These are phyloP conservation scores for Tulasnella sp. DNA, from an alignment of 768 basidiomycete genomes.

Conservation along the genomic window DNA sequence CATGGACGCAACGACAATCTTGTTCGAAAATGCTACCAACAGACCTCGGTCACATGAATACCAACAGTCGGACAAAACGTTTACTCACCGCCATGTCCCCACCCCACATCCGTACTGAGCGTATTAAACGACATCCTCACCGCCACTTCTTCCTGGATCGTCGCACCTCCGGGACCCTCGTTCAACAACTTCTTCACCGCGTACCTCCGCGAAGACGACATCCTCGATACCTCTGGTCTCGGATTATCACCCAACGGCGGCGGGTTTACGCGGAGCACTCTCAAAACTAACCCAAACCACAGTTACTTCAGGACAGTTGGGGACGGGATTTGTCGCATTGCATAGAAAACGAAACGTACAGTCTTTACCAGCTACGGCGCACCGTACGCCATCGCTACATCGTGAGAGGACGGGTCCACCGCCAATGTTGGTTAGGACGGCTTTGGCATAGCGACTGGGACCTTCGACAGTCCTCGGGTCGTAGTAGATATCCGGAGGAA, in stretches of 20 bases:
- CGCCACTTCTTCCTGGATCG: slow-evolving; percentile 10
- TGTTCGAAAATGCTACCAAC: slow-evolving; percentile 14
- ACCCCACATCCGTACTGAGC: slow-evolving; percentile 15
- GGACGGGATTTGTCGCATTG: background rate
- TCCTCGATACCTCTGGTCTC: too few species aligned
- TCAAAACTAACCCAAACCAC: too few species aligned
- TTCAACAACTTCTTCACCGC: background rate
- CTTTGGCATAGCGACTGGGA: slow-evolving; percentile 15
- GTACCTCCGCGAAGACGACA: background rate
- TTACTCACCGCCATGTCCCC: slow-evolving; percentile 13
- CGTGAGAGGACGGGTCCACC: background rate
- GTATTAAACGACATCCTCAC: background rate
- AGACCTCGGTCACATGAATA: background rate
- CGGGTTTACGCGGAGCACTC: too few species aligned
- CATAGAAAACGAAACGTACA: background rate
- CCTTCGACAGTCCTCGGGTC: slow-evolving; percentile 14
- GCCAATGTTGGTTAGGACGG: background rate
- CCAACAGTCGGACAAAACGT: background rate
- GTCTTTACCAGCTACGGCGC: slow-evolving; percentile 16
- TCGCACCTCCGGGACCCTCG: slow-evolving; percentile 10
- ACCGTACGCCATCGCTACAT: slow-evolving; percentile 3
- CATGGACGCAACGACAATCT: slow-evolving; percentile 15
- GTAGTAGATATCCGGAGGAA: slow-evolving; percentile 10
- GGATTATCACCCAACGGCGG: too few species aligned
- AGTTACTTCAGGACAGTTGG: too few species aligned